A percentile compares a stretch with the other conserved stretches of the same genome.
These are phyloP conservation scores for Cystofilobasidium bisporidii DNA, from an alignment of 768 basidiomycete genomes.

Conservation along the genomic window DNA sequence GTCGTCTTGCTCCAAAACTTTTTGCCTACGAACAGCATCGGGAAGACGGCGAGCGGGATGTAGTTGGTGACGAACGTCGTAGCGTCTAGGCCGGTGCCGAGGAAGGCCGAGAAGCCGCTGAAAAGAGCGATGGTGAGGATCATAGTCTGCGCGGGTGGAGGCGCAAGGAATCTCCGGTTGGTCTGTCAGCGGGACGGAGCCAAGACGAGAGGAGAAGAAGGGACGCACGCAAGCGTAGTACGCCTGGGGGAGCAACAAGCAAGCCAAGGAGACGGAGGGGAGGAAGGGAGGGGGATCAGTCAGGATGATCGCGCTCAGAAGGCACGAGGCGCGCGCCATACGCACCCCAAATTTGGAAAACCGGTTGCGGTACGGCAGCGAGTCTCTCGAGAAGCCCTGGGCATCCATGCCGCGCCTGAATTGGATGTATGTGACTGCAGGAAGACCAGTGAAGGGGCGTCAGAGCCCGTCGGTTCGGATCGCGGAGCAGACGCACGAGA, in stretches of 20 bases:
- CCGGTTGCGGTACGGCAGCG: conserved; percentile 60
- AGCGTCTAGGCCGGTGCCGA: conserved; percentile 30
- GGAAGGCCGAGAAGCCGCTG: conserved; percentile 41
- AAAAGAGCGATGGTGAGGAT: conserved; percentile 30
- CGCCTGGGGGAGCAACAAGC: too few species aligned
- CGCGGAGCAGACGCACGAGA: too few species aligned
- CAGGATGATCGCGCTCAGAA: too few species aligned
- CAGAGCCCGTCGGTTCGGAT: too few species aligned
- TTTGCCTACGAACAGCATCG: conserved; percentile 57
- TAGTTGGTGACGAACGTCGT: conserved; percentile 35
- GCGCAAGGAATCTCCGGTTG: too few species aligned
- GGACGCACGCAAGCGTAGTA: conserved; percentile 41
- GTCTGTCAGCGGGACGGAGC: too few species aligned
- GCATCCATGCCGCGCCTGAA: conserved; percentile 70
- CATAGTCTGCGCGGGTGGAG: conserved; percentile 36
- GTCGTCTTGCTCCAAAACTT: conserved; percentile 51
- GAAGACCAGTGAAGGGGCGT: too few species aligned
- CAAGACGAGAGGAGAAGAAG: too few species aligned
- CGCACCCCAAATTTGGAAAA: too few species aligned
- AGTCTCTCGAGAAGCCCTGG: conserved; percentile 63
- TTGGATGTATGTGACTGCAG: conserved; percentile 61
- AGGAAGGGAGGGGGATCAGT: too few species aligned
- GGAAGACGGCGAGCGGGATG: conserved; percentile 50
- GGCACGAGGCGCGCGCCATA: too few species aligned
- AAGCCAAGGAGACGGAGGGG: too few species aligned